These are phyloP conservation scores for Microdochium bolleyi DNA, from an alignment of 2,329 filamentous ascomycete species.

Conservation along the genomic window DNA sequence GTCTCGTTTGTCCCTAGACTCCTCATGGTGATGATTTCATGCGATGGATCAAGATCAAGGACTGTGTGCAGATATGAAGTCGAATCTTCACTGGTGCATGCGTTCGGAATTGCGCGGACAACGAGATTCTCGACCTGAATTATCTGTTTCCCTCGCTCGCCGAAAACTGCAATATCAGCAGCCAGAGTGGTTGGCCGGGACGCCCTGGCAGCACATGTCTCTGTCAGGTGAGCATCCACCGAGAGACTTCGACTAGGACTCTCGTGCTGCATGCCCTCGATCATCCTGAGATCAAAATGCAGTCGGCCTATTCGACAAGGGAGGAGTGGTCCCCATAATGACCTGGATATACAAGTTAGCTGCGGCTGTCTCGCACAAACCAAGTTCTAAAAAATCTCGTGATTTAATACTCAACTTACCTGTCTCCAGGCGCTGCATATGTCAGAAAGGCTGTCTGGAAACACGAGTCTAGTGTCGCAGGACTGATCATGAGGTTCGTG, in stretches of 20 bases:
- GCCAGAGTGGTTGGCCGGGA: background rate
- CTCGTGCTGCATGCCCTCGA: background rate
- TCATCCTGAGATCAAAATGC: background rate
- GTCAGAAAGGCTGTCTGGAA: background rate
- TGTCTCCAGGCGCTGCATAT: background rate
- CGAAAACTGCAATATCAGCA: background rate
- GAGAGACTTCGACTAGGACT: background rate
- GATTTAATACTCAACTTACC: background rate
- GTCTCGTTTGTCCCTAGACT: background rate
- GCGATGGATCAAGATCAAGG: background rate
- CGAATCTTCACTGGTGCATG: background rate
- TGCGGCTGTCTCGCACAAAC: background rate
- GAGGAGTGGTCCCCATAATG: background rate
- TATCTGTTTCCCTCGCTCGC: background rate
- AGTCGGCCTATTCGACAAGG: background rate
- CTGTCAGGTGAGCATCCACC: background rate
- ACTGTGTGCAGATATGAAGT: background rate
- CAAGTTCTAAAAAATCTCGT: no score
- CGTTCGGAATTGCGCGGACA: background rate
- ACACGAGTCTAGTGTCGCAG: background rate
- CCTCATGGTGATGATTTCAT: background rate
- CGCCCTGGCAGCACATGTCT: background rate
- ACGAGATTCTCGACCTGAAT: background rate
- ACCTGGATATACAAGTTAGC: background rate
- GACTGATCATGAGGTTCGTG: background rate